Base-by-base conservation (phyloP, 2,329 filamentous ascomycete species). In the Colletotrichum sp. region DNA sequence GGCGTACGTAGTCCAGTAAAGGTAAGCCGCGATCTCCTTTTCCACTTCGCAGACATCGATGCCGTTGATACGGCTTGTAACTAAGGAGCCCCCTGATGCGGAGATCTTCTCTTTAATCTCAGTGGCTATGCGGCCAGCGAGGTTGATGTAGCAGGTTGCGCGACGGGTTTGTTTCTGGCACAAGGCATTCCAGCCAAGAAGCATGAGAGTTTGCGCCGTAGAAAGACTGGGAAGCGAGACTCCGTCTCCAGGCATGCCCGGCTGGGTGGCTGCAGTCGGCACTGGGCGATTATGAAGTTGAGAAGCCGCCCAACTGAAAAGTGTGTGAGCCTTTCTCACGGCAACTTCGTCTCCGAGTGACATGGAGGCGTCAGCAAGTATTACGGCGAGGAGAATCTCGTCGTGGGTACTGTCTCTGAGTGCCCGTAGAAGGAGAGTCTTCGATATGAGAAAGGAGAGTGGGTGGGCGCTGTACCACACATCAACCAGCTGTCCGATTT, bases 41-140 rank as follows among this genome's bases (percentile, higher is more conserved):
- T 87, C 85, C 9, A 87, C 83, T 60, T 83, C 82, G 61, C 81
- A 82, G 4, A 86, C 82, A 52, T 85, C 84, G 60, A 87, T 81
- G 12, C 85, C 85, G 28, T 87, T 87, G 77, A 87, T 85, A 36
- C 83, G 82, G 48, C 83, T 84, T 1, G 82, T 82, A 13, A 79
- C 73, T 12, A 58, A 28, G 16, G 24, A 28, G 21, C 15, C 55
- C 15, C 5, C 24, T 12, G 13, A 16, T 10, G 15, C 3, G 21
- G 21, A 24, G 1, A 58, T 28, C 3, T 2, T 16, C 1, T 58
- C 55, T 18, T 28, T 18, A 1, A 58, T 58, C 24, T 58, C 55
- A 28, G 8, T 58, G 0, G 24, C 21, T 58, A 58, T 58, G 8
- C 55, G 55, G 24, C 55, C 16, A 28, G 21, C 21, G 24, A 58